Evolutionary conservation across 306 rosid species (phyloP).

Genomic region (Quercus glauca): DNA sequence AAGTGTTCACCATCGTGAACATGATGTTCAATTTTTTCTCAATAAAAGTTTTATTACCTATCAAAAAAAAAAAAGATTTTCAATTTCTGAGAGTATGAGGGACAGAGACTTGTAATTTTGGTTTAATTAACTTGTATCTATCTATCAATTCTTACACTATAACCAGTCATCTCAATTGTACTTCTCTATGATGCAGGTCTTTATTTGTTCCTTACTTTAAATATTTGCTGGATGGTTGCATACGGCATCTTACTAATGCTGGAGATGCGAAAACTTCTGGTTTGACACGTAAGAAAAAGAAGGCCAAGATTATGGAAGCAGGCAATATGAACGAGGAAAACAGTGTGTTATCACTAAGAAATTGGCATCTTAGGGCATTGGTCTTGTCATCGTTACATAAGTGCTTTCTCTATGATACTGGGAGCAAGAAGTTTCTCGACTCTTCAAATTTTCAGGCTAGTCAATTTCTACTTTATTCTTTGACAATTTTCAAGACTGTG

Average conservation of each 20-base stretch:
- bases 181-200: slow-evolving; percentile 51
- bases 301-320: slow-evolving; percentile 59
- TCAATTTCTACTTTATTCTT: slow-evolving; percentile 11
- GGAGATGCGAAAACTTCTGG: slow-evolving; percentile 43
- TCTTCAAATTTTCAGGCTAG: slow-evolving; percentile 80
- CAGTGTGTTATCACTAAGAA: slow-evolving; percentile 33
- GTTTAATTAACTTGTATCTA: not conserved
- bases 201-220: slow-evolving; percentile 94
- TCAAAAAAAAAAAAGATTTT: not conserved
- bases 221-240: slow-evolving; percentile 71
- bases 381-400: slow-evolving; percentile 78
- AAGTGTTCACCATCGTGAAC: too few species aligned
- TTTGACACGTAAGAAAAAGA: slow-evolving; percentile 60
- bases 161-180: not conserved
- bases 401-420: slow-evolving; percentile 85
- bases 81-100: not conserved
- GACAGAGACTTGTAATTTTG: not conserved
- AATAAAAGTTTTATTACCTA: too few species aligned
- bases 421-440: slow-evolving; percentile 73
- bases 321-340: slow-evolving; percentile 26
- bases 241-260: slow-evolving; percentile 51
- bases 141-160: not conserved
- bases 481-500: not conserved
- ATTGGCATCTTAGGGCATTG: slow-evolving; percentile 82
- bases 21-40: too few species aligned